These are phyloP conservation scores for Penicillium sp. DNA, from an alignment of 2,329 filamentous ascomycete species.

Conservation along the genomic window DNA sequence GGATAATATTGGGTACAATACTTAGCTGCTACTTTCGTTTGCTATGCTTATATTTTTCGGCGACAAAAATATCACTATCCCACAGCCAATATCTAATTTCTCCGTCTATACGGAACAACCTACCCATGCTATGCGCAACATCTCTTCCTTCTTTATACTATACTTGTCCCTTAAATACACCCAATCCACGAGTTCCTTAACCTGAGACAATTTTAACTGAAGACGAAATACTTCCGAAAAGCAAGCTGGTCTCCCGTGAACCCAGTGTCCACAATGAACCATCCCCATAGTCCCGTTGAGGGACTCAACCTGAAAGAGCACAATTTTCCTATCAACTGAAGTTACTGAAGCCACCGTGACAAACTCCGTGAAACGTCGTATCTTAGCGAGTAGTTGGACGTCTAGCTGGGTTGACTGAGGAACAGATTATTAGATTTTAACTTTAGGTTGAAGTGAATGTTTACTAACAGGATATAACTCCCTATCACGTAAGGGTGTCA, in stretches of 20 bases:
- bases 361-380: neutral
- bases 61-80: constrained; percentile 1
- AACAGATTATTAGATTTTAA: neutral
- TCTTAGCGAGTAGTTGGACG: neutral
- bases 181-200: neutral
- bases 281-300: neutral
- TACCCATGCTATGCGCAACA: neutral
- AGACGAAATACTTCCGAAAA: neutral
- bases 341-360: neutral
- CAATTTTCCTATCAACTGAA: neutral
- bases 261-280: neutral
- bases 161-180: constrained; percentile 1
- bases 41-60: constrained; percentile 1
- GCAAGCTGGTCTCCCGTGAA: neutral
- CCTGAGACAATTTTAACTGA: neutral
- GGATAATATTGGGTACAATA: constrained; percentile 1
- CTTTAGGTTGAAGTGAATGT: neutral
- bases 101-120: neutral
- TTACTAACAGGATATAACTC: neutral
- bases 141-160: neutral
- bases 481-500: neutral
- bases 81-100: neutral
- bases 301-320: neutral
- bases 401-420: neutral
- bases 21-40: neutral